A percentile compares a stretch with the other conserved stretches of the same genome.
phyloP scores from a whole-genome alignment of 2,329 filamentous ascomycete genomes.

The Lasiodiplodia gonubiensis region DNA sequence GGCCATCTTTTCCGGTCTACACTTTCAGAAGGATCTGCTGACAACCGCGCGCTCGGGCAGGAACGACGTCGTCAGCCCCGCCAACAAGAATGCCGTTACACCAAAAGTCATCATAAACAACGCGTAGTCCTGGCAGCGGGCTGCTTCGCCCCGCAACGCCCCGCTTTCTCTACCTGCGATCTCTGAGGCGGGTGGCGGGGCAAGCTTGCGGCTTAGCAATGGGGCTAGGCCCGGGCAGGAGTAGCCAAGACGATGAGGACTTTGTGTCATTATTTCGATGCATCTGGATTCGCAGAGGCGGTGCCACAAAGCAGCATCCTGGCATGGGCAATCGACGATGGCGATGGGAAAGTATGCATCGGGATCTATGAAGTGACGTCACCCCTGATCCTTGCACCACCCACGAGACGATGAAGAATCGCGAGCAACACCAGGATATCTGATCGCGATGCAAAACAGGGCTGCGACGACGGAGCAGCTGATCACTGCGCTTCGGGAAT shows the following conservation, averaged over 20 bases:
- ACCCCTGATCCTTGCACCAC: background rate
- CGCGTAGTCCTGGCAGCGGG: background rate
- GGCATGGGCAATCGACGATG: constrained; percentile 22
- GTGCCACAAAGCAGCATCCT: constrained; percentile 16
- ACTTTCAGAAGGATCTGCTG: background rate
- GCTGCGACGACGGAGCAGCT: constrained; percentile 8
- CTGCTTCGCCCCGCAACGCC: background rate
- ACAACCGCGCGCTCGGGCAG: background rate
- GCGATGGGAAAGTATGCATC: constrained; percentile 16
- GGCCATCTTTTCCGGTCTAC: background rate
- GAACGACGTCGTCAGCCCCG: background rate
- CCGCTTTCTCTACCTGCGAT: constrained; percentile 2
- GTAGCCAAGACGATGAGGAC: background rate
- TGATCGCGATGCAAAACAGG: constrained; percentile 13
- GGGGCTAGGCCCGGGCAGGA: constrained; percentile 1
- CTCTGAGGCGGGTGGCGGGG: constrained; percentile 19
- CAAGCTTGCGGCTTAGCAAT: constrained; percentile 9
- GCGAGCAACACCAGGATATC: background rate
- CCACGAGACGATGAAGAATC: background rate
- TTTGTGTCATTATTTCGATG: constrained; percentile 23
- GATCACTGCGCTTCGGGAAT: constrained; percentile 1
- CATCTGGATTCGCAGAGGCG: constrained; percentile 13
- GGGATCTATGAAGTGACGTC: constrained; percentile 18
- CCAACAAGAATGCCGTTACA: background rate
- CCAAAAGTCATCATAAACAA: background rate